Conservation (phyloP, 1,284 basidiomycete genomes). For the Malassezia sympodialis region DNA sequence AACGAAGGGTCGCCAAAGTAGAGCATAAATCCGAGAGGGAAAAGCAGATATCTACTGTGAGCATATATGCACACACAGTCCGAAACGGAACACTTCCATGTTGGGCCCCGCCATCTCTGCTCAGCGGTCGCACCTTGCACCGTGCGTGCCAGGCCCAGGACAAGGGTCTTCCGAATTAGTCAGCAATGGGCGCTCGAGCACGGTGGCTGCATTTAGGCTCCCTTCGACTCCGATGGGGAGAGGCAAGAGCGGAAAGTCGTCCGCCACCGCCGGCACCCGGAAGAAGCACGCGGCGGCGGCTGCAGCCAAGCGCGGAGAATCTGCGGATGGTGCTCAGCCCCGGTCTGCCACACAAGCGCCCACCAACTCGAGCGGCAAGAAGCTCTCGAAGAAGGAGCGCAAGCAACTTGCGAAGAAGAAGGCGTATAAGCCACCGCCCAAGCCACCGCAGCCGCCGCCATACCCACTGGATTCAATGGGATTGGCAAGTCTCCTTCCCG, state of each 20-base stretch:
- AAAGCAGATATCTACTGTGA: slow-evolving; percentile 6
- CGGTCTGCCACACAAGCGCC: slow-evolving; percentile 14
- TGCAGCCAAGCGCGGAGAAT: slow-evolving; percentile 28
- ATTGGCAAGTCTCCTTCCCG: slow-evolving; percentile 53
- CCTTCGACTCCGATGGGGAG: slow-evolving; percentile 7
- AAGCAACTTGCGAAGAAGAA: slow-evolving; percentile 38
- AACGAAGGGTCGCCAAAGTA: slow-evolving; percentile 18
- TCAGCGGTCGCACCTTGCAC: background rate
- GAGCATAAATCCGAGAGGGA: slow-evolving; percentile 17
- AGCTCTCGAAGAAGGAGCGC: slow-evolving; percentile 33
- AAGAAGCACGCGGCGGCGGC: slow-evolving; percentile 45
- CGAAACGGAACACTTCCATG: slow-evolving; percentile 18
- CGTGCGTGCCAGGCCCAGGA: background rate
- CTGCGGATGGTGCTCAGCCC: slow-evolving; percentile 18
- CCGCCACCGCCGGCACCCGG: slow-evolving; percentile 42
- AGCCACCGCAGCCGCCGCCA: slow-evolving; percentile 65
- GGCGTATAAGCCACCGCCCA: slow-evolving; percentile 40
- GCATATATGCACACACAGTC: slow-evolving; percentile 1
- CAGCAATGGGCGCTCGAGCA: background rate
- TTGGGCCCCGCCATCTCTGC: slow-evolving; percentile 13
- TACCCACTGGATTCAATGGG: slow-evolving; percentile 86
- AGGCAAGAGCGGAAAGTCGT: slow-evolving; percentile 37
- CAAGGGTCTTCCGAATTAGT: background rate
- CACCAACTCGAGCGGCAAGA: slow-evolving; percentile 29
- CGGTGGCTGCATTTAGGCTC: background rate